Base-by-base conservation (phyloP, 768 basidiomycete species). In the Macrolepiota dolichaula region DNA sequence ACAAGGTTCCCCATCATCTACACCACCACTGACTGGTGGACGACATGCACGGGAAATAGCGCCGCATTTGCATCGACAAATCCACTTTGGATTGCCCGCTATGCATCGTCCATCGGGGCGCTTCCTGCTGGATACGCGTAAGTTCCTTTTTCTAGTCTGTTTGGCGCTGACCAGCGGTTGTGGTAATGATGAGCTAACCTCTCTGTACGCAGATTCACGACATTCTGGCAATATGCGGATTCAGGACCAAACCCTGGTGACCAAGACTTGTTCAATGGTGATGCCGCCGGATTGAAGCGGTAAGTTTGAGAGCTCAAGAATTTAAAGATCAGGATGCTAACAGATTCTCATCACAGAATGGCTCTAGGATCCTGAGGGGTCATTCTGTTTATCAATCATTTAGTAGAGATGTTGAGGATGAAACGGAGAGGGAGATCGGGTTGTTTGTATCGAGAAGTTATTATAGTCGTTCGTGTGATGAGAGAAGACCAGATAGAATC, bases 1-100 rank as follows among this genome's bases (percentile, higher is more conserved):
- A 11, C 47, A 22, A 57, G 56, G 24, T 37, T 50, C 46, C 15
- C 64, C 40, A 53, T 29, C 32, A 64, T 62, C 57, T 88, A 88
- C 64, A 83, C 83, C 37, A 85, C 82, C 3, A 86, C 84, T 4
- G 74, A 81, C 68, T 89, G 87, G 88, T 89, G 87, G 87, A 81
- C 66, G 13, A 78, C 76, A 9, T 89, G 88, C 69, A 89, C 88
- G 2, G 85, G 82, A 0, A 83, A 86, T 68, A 84, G 79, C 56
- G 71, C 75, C 15, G 72, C 71, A 4, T 89, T 89, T 63, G 77
- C 68, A 0, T 57, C 66, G 2, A 79, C 73, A 53, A 86, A 81
- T 68, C 85, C 86, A 1, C 73, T 89, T 1, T 88, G 84, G 85
- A 77, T 88, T 49, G 86, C 88, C 1, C 70, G 74, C 29, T 87